Evolutionary conservation across 805 yeast genomes (phyloP).

Genomic region (Yamadazyma nakazawae): DNA sequence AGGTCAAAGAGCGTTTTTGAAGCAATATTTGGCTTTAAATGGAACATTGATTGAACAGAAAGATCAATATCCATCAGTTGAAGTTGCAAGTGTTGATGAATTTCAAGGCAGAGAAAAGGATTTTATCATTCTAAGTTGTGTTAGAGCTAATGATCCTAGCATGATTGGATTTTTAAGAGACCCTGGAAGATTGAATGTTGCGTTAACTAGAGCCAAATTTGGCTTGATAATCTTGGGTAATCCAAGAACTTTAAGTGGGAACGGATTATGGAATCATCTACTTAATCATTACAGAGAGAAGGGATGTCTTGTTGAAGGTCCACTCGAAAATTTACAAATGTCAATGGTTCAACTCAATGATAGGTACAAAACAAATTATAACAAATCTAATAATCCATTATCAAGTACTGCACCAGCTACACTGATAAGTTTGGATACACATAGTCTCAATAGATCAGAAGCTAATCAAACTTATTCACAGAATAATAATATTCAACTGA

Average conservation of each 20-base stretch:
- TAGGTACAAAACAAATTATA: constrained; percentile 20
- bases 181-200: constrained; percentile 44
- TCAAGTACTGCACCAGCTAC: not conserved
- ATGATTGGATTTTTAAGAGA: constrained; percentile 42
- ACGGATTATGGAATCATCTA: constrained; percentile 74
- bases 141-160: constrained; percentile 40
- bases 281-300: constrained; percentile 75
- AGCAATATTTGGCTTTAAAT: constrained; percentile 72
- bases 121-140: constrained; percentile 42
- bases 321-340: constrained; percentile 72
- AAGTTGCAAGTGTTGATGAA: constrained; percentile 61
- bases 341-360: constrained; percentile 54
- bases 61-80: constrained; percentile 66
- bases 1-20: constrained; percentile 83
- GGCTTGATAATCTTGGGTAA: constrained; percentile 68
- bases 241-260: constrained; percentile 69
- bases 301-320: constrained; percentile 89
- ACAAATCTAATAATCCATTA: not conserved
- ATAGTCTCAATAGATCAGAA: constrained; percentile 3
- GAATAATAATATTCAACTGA: constrained; percentile 23
- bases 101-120: constrained; percentile 46
- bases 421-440: constrained; percentile 19
- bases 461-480: constrained; percentile 3
- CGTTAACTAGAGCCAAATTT: constrained; percentile 42
- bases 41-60: constrained; percentile 56